These are phyloP conservation scores for Solanum okadae DNA, from an alignment of 257 asterid species.

Conservation along the genomic window DNA sequence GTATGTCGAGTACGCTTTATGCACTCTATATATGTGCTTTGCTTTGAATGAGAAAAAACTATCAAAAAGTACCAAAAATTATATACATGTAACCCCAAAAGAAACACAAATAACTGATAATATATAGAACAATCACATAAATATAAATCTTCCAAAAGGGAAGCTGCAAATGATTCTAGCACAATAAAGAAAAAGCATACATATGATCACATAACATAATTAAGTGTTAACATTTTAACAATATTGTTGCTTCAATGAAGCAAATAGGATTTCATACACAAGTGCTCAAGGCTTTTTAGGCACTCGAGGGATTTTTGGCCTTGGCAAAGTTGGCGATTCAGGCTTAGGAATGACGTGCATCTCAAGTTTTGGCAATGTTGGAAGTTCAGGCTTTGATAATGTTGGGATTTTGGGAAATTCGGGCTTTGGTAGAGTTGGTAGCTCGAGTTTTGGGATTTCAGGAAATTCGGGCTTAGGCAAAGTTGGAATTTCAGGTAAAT, in stretches of 20 bases:
- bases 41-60: too few relatives aligned
- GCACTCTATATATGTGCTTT: too few relatives aligned
- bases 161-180: not conserved
- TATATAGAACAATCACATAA: too few relatives aligned
- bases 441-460: conserved; percentile 1
- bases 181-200: not conserved
- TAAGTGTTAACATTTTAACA: not conserved
- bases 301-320: not conserved
- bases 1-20: too few relatives aligned
- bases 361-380: not conserved
- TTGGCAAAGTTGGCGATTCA: not conserved
- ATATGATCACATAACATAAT: not conserved
- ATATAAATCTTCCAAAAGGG: too few relatives aligned
- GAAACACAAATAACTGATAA: too few relatives aligned
- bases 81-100: not conserved
- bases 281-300: not conserved
- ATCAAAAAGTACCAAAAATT: not conserved
- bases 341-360: not conserved
- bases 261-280: not conserved
- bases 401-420: conserved; percentile 10
- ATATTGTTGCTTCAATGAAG: not conserved
- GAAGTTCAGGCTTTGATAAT: not conserved
- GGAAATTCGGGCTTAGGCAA: conserved; percentile 7
- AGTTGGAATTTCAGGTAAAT: not conserved
- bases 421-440: conserved; percentile 20